A percentile compares a stretch with the other conserved stretches of the same genome.
phyloP scores from a whole-genome alignment of 768 basidiomycete species.

The Pleurotus platypus region DNA sequence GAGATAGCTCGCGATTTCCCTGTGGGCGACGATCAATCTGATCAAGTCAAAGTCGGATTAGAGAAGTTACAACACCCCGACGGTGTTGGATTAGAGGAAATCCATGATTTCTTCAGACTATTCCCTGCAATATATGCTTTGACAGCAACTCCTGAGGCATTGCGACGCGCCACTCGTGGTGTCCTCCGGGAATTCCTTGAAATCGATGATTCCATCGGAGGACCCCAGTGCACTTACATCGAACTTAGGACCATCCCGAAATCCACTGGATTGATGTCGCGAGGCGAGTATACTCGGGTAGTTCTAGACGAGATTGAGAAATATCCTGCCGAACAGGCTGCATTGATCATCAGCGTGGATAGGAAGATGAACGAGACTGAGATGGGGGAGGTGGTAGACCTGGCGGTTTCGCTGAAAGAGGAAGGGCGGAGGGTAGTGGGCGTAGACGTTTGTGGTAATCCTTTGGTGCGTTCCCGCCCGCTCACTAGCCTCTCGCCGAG shows the following conservation, averaged over 20 bases:
- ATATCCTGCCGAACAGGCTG: constrained; percentile 48
- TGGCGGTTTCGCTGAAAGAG: constrained; percentile 51
- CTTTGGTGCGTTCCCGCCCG: constrained; percentile 28
- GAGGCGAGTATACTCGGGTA: constrained; percentile 55
- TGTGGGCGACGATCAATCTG: constrained; percentile 11
- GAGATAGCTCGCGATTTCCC: constrained; percentile 49
- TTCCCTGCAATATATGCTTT: constrained; percentile 81
- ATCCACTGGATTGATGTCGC: constrained; percentile 51
- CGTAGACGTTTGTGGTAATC: constrained; percentile 80
- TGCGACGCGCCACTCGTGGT: constrained; percentile 55
- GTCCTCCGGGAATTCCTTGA: constrained; percentile 65
- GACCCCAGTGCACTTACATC: constrained; percentile 63
- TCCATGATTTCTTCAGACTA: constrained; percentile 70
- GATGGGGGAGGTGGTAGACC: constrained; percentile 50
- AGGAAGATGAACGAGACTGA: constrained; percentile 54
- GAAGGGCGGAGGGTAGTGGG: constrained; percentile 68
- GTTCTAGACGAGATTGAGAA: constrained; percentile 64
- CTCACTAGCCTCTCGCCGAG: neutral
- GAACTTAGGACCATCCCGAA: constrained; percentile 85
- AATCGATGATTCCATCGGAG: constrained; percentile 15
- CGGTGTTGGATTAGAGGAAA: constrained; percentile 43
- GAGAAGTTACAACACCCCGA: constrained; percentile 31
- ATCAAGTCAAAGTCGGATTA: constrained; percentile 26
- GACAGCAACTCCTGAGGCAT: constrained; percentile 54
- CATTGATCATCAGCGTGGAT: constrained; percentile 75